A percentile compares a stretch with the other conserved stretches of the same genome.
Evolutionary conservation across 2,329 filamentous ascomycete genomes (phyloP).

Genomic region (Claviceps sp.): DNA sequence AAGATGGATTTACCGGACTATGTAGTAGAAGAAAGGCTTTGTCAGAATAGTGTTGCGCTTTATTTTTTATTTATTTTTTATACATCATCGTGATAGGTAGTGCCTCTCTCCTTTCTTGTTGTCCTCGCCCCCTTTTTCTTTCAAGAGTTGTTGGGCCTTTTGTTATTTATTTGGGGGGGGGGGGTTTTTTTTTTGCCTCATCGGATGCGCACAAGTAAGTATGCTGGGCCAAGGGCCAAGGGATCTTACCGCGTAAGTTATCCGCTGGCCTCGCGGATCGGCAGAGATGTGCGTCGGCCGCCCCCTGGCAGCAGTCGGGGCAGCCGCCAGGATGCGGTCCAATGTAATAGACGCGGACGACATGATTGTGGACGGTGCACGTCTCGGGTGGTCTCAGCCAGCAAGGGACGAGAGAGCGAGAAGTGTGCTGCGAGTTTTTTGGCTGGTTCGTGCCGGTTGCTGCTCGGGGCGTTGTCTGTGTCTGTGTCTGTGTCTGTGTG

Average conservation of each 20-base stretch:
- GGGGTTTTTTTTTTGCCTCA: no score
- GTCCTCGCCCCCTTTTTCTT: not conserved
- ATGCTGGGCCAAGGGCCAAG: not conserved
- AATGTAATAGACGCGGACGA: constrained; percentile 37
- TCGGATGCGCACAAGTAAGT: no score
- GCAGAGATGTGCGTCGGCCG: constrained; percentile 80
- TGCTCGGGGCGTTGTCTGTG: no score
- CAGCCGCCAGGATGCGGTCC: constrained; percentile 67
- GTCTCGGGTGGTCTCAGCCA: not conserved
- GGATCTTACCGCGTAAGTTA: constrained; percentile 73
- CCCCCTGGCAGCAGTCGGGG: constrained; percentile 71
- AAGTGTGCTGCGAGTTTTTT: no score
- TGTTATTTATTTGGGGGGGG: no score
- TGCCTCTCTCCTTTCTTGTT: not conserved
- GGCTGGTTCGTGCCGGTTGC: no score
- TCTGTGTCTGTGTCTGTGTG: no score
- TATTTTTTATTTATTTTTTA: not conserved
- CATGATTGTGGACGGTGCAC: constrained; percentile 12
- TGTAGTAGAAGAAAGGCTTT: not conserved
- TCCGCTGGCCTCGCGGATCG: constrained; percentile 78
- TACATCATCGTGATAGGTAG: no score
- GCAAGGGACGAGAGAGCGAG: not conserved
- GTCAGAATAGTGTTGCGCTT: not conserved
- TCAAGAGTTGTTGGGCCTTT: no score
- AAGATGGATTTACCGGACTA: constrained; percentile 95